Base-by-base conservation (phyloP, 2,329 filamentous ascomycete genomes). In the Penicillium crustosum region DNA sequence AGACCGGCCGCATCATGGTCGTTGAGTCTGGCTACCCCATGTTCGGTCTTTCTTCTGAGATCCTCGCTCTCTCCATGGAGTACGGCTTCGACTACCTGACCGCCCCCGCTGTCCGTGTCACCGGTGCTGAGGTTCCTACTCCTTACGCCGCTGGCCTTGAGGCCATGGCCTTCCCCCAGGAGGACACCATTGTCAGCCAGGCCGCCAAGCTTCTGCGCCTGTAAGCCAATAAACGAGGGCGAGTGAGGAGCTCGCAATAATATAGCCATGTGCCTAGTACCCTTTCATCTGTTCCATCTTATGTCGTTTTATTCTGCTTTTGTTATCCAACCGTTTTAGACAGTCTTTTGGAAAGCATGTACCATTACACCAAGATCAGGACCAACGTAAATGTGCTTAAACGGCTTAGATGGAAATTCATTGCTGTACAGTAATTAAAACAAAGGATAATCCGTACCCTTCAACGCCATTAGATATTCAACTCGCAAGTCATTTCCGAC, bases 81-180 rank as follows among this genome's bases (percentile, higher is more conserved):
- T 99, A 97, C 78, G 93, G 86, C 63, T 99, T 97, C 74, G 94
- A 99, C 82, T 97, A 96, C 82, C 89, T 99, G 65, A 88, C 97
- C 72, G 91, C 92, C 56, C 94, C 94, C 48, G 94, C 92, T 61
- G 89, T 93, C 78, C 89, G 94, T 77, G 87, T 99, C 71, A 97
- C 94, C 59, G 94, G 53, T 76, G 93, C 94, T 65, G 94, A 99
- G 77, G 94, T 99, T 13, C 94, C 94, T 49, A 99, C 94, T 8
- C 94, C 94, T 38, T 97, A 99, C 75, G 93, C 94, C 58, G 83
- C 89, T 78, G 90, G 91, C 75, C 85, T 99, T 58, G 94, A 99
- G 84, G 87, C 94, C 79, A 89, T 99, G 91, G 84, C 84, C 71
- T 99, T 99, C 89, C 94, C 94, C 50, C 90, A 88, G 67, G 91